These are phyloP conservation scores for Sporothrix phasma DNA, from an alignment of 2,329 filamentous ascomycete species.

Conservation along the genomic window DNA sequence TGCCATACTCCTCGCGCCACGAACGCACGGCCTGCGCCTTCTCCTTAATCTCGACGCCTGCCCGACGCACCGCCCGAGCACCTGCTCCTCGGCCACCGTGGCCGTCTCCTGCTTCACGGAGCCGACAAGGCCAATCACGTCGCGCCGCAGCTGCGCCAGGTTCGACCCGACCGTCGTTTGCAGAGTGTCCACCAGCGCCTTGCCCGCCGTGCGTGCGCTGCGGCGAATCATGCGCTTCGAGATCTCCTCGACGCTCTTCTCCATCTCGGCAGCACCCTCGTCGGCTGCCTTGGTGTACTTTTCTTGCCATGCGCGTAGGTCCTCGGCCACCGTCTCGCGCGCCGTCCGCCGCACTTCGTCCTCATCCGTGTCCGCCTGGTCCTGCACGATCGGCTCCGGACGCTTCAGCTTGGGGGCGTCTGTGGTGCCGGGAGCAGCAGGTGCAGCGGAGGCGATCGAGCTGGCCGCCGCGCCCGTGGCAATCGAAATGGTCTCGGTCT, in stretches of 20 bases:
- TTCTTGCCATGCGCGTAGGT: slow-evolving; percentile 75
- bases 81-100: slow-evolving; percentile 32
- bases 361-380: slow-evolving; percentile 39
- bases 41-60: slow-evolving; percentile 64
- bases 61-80: slow-evolving; percentile 47
- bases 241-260: slow-evolving; percentile 55
- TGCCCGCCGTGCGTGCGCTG: slow-evolving; percentile 56
- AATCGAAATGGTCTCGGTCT: neutral
- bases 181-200: slow-evolving; percentile 57
- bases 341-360: slow-evolving; percentile 47
- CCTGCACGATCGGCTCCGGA: slow-evolving; percentile 31
- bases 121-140: slow-evolving; percentile 52
- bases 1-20: slow-evolving; percentile 66
- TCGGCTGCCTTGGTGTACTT: slow-evolving; percentile 81
- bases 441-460: slow-evolving; percentile 12
- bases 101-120: slow-evolving; percentile 39
- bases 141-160: slow-evolving; percentile 39
- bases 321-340: slow-evolving; percentile 60
- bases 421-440: slow-evolving; percentile 11
- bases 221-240: slow-evolving; percentile 46
- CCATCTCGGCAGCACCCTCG: slow-evolving; percentile 66
- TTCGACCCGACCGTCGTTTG: slow-evolving; percentile 56
- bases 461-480: slow-evolving; percentile 23
- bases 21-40: slow-evolving; percentile 65
- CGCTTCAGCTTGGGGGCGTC: slow-evolving; percentile 13